Evolutionary conservation across 495 filamentous ascomycete genomes (phyloP).

Genomic region (Penicillium psychrofluorescens): DNA sequence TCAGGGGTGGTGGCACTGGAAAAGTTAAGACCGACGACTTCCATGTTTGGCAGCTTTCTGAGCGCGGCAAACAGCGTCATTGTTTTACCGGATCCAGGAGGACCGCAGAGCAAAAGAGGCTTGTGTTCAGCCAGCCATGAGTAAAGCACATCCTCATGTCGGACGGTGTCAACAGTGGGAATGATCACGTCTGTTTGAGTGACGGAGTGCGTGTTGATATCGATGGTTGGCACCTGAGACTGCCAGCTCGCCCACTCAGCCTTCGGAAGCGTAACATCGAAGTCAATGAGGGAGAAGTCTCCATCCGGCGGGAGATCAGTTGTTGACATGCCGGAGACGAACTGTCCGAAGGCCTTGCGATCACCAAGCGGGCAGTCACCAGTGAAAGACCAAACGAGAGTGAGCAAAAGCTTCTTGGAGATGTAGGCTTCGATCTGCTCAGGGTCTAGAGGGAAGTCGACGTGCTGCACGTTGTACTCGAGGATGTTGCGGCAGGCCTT

Average conservation of each 20-base stretch:
- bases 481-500: constrained; percentile 85
- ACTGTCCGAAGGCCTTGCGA: constrained; percentile 82
- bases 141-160: constrained; percentile 95
- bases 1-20: constrained; percentile 97
- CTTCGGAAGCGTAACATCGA: constrained; percentile 77
- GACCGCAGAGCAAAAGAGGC: constrained; percentile 90
- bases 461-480: constrained; percentile 89
- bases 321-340: constrained; percentile 67
- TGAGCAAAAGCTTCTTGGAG: constrained; percentile 86
- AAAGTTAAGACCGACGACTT: constrained; percentile 97
- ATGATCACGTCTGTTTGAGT: constrained; percentile 97
- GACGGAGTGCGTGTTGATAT: constrained; percentile 95
- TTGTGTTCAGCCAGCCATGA: constrained; percentile 99
- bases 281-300: constrained; percentile 86
- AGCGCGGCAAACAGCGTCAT: constrained; percentile 99
- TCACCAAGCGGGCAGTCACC: constrained; percentile 89
- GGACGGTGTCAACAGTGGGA: constrained; percentile 90
- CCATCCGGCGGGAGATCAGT: constrained; percentile 72
- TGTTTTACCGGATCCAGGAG: constrained; percentile 96
- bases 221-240: constrained; percentile 83
- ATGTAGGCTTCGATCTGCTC: constrained; percentile 85
- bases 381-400: constrained; percentile 87
- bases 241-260: constrained; percentile 92
- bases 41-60: constrained; percentile 94
- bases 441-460: constrained; percentile 85